These are phyloP conservation scores for Teratosphaeria nubilosa DNA, from an alignment of 2,329 filamentous ascomycete species.

Conservation along the genomic window DNA sequence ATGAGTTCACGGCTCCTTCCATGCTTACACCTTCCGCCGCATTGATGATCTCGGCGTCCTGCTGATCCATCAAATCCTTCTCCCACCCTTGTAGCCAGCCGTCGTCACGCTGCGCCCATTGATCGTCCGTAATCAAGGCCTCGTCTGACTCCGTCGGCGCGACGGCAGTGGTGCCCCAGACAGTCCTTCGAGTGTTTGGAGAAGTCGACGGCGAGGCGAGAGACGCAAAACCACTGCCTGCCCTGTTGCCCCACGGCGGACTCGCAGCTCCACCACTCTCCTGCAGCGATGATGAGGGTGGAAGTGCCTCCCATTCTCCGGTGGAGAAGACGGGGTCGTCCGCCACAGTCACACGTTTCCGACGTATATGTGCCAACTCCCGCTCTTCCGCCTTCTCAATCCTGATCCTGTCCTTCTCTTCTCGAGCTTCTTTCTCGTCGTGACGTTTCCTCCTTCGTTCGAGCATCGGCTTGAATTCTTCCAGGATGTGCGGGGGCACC, in stretches of 20 bases:
- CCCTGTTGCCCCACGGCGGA: not conserved
- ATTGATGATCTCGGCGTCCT: constrained; percentile 45
- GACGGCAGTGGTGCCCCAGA: constrained; percentile 81
- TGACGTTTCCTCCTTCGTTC: constrained; percentile 67
- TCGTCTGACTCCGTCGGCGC: constrained; percentile 46
- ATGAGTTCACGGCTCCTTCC: constrained; percentile 11
- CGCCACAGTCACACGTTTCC: constrained; percentile 45
- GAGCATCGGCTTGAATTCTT: constrained; percentile 65
- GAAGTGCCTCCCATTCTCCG: constrained; percentile 4
- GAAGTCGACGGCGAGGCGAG: constrained; percentile 73
- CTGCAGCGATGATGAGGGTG: not conserved
- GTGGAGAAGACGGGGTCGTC: constrained; percentile 27
- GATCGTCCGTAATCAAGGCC: constrained; percentile 26
- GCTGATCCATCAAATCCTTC: constrained; percentile 60
- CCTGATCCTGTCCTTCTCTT: constrained; percentile 74
- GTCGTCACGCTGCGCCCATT: constrained; percentile 47
- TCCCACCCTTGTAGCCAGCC: constrained; percentile 84
- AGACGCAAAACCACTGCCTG: constrained; percentile 48
- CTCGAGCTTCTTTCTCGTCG: constrained; percentile 70
- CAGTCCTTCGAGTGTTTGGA: constrained; percentile 64
- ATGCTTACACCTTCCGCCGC: constrained; percentile 33
- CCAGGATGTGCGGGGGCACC: constrained; percentile 64
- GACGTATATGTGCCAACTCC: constrained; percentile 57
- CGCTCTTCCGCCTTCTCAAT: constrained; percentile 72
- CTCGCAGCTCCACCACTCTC: constrained; percentile 12